Evolutionary conservation across 306 rosid genomes (phyloP), one percentile per base, ranked within the genome.

Genomic region (Acacia crassicarpa): DNA sequence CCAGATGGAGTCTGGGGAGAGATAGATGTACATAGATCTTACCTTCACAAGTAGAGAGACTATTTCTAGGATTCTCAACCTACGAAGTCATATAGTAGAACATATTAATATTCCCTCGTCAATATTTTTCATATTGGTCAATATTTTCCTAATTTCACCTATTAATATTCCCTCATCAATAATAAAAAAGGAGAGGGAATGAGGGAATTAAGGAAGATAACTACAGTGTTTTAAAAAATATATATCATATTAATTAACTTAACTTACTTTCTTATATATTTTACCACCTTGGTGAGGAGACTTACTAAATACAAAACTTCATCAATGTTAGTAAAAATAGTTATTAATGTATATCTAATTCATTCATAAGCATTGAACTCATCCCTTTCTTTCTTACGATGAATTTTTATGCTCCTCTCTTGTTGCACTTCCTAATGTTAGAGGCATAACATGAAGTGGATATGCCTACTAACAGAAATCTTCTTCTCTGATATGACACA

Each of bases 401-500:
- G 76, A 81, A 72, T 43, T 82, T 70, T 15, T 46, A 25, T 14
- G 54, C 19, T 48, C 2, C 54, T 71, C 15, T 15, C 10, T 35
- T 11, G 2, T 72, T 54, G 9, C 72, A 30, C 13, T 25, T 73
- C 67, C 46, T 72, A 30, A 72, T 67, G 46, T 14, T 41, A 20
- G 59, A 51, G n/a, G 44, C 79, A 70, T 72, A 66, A 54, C 66
- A 12, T 13, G 44, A 72, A 77, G 32, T 35, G 49, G 15, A 74
- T 5, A 46, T 83, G 27, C 74, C 41, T 12, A 43, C 22, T 67
- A 48, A 82, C 27, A 58, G 4, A 17, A 40, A 19, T 43, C 4
- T 79, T 25, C 78, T 76, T 84, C 16, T 78, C 83, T 68, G 84
- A 88, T 82, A 81, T 74, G 83, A 65, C 77, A 13, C 11, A 45